Base-by-base conservation (phyloP, 192 early-diverging fungal species). In the Powellomyces hirtus region DNA sequence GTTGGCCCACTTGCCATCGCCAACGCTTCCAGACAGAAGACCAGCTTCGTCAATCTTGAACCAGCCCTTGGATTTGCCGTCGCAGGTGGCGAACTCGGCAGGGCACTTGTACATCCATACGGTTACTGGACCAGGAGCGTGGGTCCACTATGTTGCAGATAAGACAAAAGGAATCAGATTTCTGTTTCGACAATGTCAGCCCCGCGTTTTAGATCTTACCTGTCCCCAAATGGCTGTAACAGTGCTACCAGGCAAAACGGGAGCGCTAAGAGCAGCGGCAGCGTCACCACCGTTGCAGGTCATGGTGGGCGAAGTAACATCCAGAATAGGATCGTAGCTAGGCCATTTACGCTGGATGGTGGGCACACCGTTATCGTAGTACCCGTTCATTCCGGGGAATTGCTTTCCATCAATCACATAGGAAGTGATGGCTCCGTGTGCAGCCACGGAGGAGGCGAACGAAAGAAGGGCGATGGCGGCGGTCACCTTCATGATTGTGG, bases 21-120 rank as follows among this genome's bases (percentile, higher is more conserved):
- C 44, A 24, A 44, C 11, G 44, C 34, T 60, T 8, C 59, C 59
- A 24, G 59, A 60, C 13, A 60, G 8, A 24, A 60, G 33, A 22
- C 33, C 59, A 10, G 10, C 30, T 36, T 60, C 33, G 8, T 50
- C 59, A 24, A 60, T 60, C 44, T 60, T 60, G 44, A 60, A 60
- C 59, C 59, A 60, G 8, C 37, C 20, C 33, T 36, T 42, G 35
- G 7, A 11, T 14, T 36, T 36, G 35, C 14, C 14, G 30, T 36
- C 34, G 59, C 59, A 60, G 33, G 37, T 36, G 35, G 34, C 13
- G 44, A 38, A 60, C 13, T 37, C 59, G 34, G 37, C 14, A 16
- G 35, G 16, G 59, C 59, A 60, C 18, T 36, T 36, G 59, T 60
- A 60, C 35, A 60, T n/a, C 13, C 37, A 60, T 7, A 50, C 59